Percentiles rank a stretch among this genome's conserved stretches.
These are phyloP conservation scores for Zygosaccharomyces kombuchaensis DNA, from an alignment of 805 yeast genomes.

Conservation along the genomic window DNA sequence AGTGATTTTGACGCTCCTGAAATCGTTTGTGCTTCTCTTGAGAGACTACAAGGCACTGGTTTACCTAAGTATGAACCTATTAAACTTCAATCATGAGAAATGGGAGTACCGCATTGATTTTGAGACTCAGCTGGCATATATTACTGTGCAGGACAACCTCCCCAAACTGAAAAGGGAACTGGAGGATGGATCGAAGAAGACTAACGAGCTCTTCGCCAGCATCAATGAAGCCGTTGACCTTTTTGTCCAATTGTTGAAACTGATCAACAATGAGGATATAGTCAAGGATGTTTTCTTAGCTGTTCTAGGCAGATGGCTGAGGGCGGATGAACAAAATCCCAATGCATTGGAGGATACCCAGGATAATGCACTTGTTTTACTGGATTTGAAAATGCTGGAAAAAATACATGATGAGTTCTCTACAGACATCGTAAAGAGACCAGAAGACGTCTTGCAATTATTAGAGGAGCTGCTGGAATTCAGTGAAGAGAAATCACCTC, in stretches of 20 bases:
- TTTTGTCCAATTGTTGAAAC: slow-evolving; percentile 43
- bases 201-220: slow-evolving; percentile 34
- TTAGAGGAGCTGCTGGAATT: slow-evolving; percentile 40
- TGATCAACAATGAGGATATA: slow-evolving; percentile 44
- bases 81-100: slow-evolving; percentile 34
- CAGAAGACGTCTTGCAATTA: slow-evolving; percentile 52
- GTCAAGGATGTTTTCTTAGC: slow-evolving; percentile 46
- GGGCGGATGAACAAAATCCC: background rate
- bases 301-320: slow-evolving; percentile 60
- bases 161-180: background rate
- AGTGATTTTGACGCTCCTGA: slow-evolving; percentile 33
- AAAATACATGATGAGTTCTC: slow-evolving; percentile 53
- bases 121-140: slow-evolving; percentile 37
- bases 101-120: slow-evolving; percentile 37
- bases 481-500: slow-evolving; percentile 12
- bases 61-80: slow-evolving; percentile 30
- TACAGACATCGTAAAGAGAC: slow-evolving; percentile 41
- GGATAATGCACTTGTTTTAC: slow-evolving; percentile 51
- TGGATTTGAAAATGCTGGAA: slow-evolving; percentile 64
- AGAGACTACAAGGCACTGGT: slow-evolving; percentile 26
- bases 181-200: slow-evolving; percentile 12
- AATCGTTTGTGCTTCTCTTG: slow-evolving; percentile 33
- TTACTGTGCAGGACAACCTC: slow-evolving; percentile 15
- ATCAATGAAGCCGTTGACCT: slow-evolving; percentile 43
- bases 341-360: slow-evolving; percentile 23